phyloP scores from a whole-genome alignment of 140 eudicot genomes.

The Oenanthe javanica region DNA sequence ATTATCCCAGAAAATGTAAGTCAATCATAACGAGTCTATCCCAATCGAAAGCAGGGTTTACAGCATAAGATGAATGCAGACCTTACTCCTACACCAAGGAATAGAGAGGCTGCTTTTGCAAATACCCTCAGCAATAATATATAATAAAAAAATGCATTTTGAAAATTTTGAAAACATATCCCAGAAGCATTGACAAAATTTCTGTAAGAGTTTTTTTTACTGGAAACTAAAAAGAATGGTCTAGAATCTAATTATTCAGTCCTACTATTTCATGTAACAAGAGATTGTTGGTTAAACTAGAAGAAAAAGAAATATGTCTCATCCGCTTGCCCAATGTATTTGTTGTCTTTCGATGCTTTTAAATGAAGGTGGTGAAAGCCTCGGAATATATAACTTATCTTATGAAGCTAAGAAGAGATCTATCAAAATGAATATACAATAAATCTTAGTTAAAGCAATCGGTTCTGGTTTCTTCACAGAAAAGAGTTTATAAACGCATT shows the following conservation, averaged over 20 bases:
- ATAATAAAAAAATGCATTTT: too few relatives aligned
- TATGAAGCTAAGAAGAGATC: neutral
- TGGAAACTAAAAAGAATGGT: neutral
- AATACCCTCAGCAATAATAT: neutral
- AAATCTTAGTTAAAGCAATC: neutral
- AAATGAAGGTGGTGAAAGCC: neutral
- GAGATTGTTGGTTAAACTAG: neutral
- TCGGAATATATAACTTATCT: neutral
- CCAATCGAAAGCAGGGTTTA: neutral
- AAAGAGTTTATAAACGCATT: neutral
- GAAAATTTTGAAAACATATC: neutral
- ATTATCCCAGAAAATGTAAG: neutral
- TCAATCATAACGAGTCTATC: neutral
- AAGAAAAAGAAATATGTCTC: neutral
- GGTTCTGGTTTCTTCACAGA: neutral
- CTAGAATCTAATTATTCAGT: neutral
- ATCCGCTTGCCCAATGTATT: too few relatives aligned
- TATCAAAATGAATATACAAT: neutral
- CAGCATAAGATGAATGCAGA: too few relatives aligned
- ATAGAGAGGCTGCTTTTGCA: neutral
- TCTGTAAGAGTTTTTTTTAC: neutral
- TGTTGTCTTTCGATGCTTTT: neutral
- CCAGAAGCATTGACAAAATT: neutral
- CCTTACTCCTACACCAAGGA: neutral
- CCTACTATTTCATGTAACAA: neutral